A percentile compares a stretch with the other conserved stretches of the same genome.
phyloP scores from a whole-genome alignment of 305 asterid species.

The Fraxinus paxiana region DNA sequence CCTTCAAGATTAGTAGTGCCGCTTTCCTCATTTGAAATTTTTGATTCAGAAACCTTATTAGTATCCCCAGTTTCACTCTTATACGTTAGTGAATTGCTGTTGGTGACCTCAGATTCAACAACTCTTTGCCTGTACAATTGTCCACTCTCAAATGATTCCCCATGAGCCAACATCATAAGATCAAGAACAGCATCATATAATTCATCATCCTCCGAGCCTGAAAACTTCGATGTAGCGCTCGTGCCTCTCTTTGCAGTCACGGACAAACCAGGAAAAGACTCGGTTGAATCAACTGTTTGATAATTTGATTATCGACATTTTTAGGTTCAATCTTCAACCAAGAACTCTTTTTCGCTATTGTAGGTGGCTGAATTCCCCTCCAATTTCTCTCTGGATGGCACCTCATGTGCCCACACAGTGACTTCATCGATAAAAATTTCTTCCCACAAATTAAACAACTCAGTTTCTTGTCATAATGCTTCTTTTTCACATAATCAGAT shows the following conservation, averaged over 20 bases:
- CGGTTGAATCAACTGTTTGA: slow-evolving; percentile 16
- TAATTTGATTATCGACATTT: not conserved
- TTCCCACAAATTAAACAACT: not conserved
- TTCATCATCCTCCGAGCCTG: slow-evolving; percentile 24
- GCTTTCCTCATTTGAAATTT: not conserved
- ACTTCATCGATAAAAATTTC: not conserved
- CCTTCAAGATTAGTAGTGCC: not conserved
- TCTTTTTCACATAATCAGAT: not conserved
- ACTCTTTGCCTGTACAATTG: not conserved
- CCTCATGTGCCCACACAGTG: slow-evolving; percentile 1
- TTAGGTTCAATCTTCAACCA: not conserved
- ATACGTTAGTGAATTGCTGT: not conserved
- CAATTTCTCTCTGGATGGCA: not conserved
- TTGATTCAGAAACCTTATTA: not conserved
- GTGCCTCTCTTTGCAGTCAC: slow-evolving; percentile 39
- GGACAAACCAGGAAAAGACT: slow-evolving; percentile 38
- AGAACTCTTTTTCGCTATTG: not conserved
- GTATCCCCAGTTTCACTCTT: not conserved
- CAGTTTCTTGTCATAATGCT: not conserved
- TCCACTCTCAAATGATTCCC: slow-evolving; percentile 9
- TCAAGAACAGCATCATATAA: slow-evolving; percentile 32
- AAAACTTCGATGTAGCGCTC: not conserved
- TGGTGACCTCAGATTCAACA: slow-evolving; percentile 18
- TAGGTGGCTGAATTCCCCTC: slow-evolving; percentile 12
- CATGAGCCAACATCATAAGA: slow-evolving; percentile 40